Percentiles rank a stretch among this genome's conserved stretches.
phyloP scores from a whole-genome alignment of 2,329 filamentous ascomycete genomes.

The Aspergillus luchuensis region DNA sequence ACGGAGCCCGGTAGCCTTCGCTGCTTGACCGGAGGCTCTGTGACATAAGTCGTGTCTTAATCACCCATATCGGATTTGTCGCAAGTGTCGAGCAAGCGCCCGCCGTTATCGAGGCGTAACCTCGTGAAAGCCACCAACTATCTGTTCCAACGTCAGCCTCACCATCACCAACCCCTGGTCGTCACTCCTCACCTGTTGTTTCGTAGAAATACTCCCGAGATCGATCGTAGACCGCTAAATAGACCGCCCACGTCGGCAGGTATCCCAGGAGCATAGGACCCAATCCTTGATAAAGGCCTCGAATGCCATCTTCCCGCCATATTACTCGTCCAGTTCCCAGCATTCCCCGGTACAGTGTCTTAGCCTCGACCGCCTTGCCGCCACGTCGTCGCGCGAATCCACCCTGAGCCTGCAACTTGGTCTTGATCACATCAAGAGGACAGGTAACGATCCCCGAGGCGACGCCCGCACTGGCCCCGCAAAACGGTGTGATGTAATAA shows the following conservation, averaged over 20 bases:
- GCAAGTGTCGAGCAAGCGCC: slow-evolving; percentile 90
- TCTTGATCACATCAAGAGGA: slow-evolving; percentile 98
- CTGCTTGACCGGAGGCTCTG: slow-evolving; percentile 65
- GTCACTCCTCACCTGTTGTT: slow-evolving; percentile 59
- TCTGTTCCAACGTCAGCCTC: slow-evolving; percentile 50
- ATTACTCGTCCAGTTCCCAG: slow-evolving; percentile 84
- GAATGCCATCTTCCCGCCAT: slow-evolving; percentile 82
- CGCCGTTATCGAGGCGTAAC: slow-evolving; percentile 87
- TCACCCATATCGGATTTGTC: slow-evolving; percentile 99
- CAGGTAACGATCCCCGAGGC: slow-evolving; percentile 94
- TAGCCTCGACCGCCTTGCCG: slow-evolving; percentile 45
- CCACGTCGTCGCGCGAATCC: slow-evolving; percentile 63
- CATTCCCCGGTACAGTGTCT: slow-evolving; percentile 76
- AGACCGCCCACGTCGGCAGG: slow-evolving; percentile 96
- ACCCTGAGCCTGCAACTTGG: slow-evolving; percentile 93
- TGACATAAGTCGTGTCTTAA: slow-evolving; percentile 97
- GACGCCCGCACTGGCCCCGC: slow-evolving; percentile 86
- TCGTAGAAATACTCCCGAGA: slow-evolving; percentile 74
- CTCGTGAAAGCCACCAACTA: slow-evolving; percentile 75
- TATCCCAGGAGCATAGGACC: slow-evolving; percentile 95
- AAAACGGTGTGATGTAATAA: slow-evolving; percentile 72
- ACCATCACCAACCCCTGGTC: not conserved
- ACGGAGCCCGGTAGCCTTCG: slow-evolving; percentile 58
- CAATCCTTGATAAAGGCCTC: slow-evolving; percentile 88
- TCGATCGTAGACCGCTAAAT: slow-evolving; percentile 93